These are phyloP conservation scores for Lolium perenne DNA, from an alignment of 176 grass and related monocot species.

Conservation along the genomic window DNA sequence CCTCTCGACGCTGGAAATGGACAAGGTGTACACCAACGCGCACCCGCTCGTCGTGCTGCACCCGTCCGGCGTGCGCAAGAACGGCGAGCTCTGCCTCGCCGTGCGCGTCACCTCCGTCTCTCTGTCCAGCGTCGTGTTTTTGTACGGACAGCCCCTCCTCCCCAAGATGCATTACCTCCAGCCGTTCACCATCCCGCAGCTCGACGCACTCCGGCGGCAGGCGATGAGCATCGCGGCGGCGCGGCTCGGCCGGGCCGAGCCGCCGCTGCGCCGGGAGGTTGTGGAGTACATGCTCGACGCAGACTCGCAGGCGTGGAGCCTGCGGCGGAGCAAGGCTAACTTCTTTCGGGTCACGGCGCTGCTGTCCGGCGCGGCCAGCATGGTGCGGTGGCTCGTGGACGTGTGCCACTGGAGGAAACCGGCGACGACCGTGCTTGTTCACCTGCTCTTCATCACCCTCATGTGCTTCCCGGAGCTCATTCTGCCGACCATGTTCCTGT, in stretches of 20 bases:
- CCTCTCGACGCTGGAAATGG: constrained; percentile 72
- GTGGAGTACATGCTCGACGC: constrained; percentile 81
- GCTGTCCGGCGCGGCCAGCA: constrained; percentile 46
- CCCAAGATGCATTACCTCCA: constrained; percentile 69
- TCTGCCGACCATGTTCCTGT: constrained; percentile 61
- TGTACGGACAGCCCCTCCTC: constrained; percentile 63
- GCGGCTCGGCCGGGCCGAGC: constrained; percentile 63
- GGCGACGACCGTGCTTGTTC: constrained; percentile 52
- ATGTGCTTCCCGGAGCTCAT: constrained; percentile 78
- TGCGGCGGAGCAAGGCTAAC: constrained; percentile 79
- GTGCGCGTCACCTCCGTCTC: constrained; percentile 74
- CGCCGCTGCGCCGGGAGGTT: constrained; percentile 72
- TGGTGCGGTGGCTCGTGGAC: constrained; percentile 55
- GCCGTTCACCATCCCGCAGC: constrained; percentile 56
- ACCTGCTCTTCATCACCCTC: constrained; percentile 62
- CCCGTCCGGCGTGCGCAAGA: constrained; percentile 63
- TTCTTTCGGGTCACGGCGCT: constrained; percentile 63
- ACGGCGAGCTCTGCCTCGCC: constrained; percentile 79
- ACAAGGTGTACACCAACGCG: constrained; percentile 49
- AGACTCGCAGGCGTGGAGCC: constrained; percentile 74
- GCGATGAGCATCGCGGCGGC: constrained; percentile 61
- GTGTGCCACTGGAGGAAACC: constrained; percentile 76
- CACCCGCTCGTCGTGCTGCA: constrained; percentile 62
- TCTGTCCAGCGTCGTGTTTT: constrained; percentile 44
- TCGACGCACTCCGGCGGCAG: constrained; percentile 69